Conservation (phyloP, 305 asterid genomes). For the Fraxinus latifolia region DNA sequence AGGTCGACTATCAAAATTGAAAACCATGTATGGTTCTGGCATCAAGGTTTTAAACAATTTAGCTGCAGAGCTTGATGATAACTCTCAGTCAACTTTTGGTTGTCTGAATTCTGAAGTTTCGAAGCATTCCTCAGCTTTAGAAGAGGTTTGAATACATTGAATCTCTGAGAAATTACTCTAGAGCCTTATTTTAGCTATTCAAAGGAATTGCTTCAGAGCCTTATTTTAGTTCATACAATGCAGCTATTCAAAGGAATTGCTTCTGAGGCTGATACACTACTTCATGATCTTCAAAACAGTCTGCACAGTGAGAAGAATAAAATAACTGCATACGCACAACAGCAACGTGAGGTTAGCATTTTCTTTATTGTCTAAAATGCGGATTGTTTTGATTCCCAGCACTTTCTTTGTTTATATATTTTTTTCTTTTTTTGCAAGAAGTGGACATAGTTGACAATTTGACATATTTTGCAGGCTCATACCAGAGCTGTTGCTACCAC, state of each 20-base stretch:
- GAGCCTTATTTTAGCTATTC: not conserved
- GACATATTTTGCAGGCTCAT: slow-evolving; percentile 35
- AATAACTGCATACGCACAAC: slow-evolving; percentile 32
- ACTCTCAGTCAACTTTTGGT: slow-evolving; percentile 37
- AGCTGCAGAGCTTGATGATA: slow-evolving; percentile 36
- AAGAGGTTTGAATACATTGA: slow-evolving; percentile 22
- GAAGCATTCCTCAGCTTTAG: slow-evolving; percentile 33
- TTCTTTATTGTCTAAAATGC: not conserved
- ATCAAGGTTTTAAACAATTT: slow-evolving; percentile 35
- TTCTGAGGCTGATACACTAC: slow-evolving; percentile 32
- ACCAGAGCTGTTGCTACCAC: slow-evolving; percentile 34
- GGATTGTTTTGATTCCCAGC: not conserved
- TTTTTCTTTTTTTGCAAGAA: not conserved
- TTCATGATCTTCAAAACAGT: slow-evolving; percentile 35
- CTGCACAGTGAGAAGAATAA: slow-evolving; percentile 32
- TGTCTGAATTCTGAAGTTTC: slow-evolving; percentile 45
- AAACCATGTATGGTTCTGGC: slow-evolving; percentile 31
- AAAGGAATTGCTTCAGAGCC: not conserved
- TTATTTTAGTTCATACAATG: not conserved
- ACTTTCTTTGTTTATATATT: not conserved
- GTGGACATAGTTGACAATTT: not conserved
- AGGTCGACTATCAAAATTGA: slow-evolving; percentile 35
- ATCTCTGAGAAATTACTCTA: not conserved
- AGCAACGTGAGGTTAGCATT: slow-evolving; percentile 41
- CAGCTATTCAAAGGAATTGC: slow-evolving; percentile 28